Base-by-base conservation (phyloP, 331 rosid species). In the Arachis monticola region DNA sequence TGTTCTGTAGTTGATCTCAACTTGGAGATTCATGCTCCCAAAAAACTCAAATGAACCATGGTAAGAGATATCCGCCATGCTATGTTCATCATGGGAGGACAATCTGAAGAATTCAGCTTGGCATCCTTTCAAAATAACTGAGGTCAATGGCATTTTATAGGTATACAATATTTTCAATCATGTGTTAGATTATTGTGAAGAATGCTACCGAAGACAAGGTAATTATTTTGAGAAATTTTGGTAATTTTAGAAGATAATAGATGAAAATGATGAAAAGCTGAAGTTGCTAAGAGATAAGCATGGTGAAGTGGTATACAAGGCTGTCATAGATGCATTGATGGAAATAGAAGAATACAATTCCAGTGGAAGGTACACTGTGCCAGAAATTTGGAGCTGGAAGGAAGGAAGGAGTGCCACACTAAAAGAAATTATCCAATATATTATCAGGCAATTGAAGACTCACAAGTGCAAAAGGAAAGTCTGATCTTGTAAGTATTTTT, bases 41-140 rank as follows among this genome's bases (percentile, higher is more conserved):
- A 4, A 80, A 48, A 73, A 74, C 78, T 44, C 80, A 2, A 8
- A 56, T 63, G 73, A 56, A 68, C 62, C 66, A 22, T 83, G 79
- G 72, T 64, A 63, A 7, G 73, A 65, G 42, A 63, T 44, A 30
- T 75, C 84, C 31, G 84, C 83, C 22, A 32, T 80, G 40, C 48
- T 80, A 73, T 83, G 87, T 32, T 80, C 80, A 14, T 60, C 56
- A 5, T 83, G 87, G 87, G 81, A 83, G 70, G 82, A 75, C n/a
- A 51, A 68, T 32, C 35, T 83, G 41, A 73, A 50, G 70, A 61
- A 83, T 77, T 74, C 84, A 38, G 22, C 10, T 12, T 80, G 87
- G 87, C 84, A 83, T 73, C 84, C 87, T 64, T 80, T 83, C 71
- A 83, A 73, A 67, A 80, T 8, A 22, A 58, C 60, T 32, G 31